phyloP scores from a whole-genome alignment of 1,139 yeast species.

The Trichomonascaceae sp. region DNA sequence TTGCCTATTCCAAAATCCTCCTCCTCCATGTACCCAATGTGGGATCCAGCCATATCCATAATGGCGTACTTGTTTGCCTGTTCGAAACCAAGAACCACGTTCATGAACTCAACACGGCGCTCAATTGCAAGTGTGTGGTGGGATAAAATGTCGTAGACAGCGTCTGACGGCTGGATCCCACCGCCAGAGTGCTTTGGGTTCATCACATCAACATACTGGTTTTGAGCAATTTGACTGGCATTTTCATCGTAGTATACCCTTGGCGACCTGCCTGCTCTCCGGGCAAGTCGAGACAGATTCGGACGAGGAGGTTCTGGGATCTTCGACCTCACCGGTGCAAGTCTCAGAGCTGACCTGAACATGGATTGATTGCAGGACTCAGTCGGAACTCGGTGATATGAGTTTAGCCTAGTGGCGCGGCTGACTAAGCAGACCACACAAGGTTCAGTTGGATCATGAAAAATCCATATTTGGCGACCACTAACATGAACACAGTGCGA shows the following conservation, averaged over 20 bases:
- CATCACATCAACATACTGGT: not conserved
- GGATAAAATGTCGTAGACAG: constrained; percentile 41
- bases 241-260: not conserved
- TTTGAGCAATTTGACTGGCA: not conserved
- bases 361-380: no score
- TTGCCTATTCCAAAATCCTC: constrained; percentile 60
- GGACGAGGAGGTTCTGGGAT: constrained; percentile 3
- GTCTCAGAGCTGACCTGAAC: not conserved
- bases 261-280: not conserved
- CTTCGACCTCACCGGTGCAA: constrained; percentile 1
- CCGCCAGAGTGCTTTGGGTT: constrained; percentile 14
- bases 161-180: constrained; percentile 37
- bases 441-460: no score
- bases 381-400: no score
- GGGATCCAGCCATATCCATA: constrained; percentile 59
- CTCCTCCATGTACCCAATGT: constrained; percentile 71
- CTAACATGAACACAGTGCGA: no score
- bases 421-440: no score
- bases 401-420: no score
- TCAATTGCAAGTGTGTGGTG: constrained; percentile 83
- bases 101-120: constrained; percentile 79
- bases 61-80: constrained; percentile 74
- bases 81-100: constrained; percentile 75
- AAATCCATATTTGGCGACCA: no score
- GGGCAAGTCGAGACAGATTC: no score